These are phyloP conservation scores for Rutstroemia sydowiana DNA, from an alignment of 2,329 filamentous ascomycete genomes.

Conservation along the genomic window DNA sequence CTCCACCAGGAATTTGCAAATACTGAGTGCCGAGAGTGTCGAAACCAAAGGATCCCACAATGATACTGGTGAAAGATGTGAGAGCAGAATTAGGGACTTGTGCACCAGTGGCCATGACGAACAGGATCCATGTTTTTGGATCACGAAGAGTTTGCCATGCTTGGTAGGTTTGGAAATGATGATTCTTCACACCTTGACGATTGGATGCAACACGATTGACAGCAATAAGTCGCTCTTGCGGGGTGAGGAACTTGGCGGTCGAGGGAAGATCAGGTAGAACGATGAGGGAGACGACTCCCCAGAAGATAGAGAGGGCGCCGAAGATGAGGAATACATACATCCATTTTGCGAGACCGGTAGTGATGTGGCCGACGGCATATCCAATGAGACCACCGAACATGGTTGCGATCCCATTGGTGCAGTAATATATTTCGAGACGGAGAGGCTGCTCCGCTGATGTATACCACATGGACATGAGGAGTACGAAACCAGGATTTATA, in stretches of 20 bases:
- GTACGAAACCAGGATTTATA: conserved; percentile 43
- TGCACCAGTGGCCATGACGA: conserved; percentile 42
- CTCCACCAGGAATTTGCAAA: conserved; percentile 53
- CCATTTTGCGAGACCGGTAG: conserved; percentile 41
- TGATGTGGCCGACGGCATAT: conserved; percentile 50
- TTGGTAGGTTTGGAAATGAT: conserved; percentile 40
- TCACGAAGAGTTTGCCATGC: conserved; percentile 42
- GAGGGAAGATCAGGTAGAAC: conserved; percentile 55
- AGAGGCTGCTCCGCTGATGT: conserved; percentile 33
- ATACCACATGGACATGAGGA: conserved; percentile 35
- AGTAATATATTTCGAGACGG: conserved; percentile 34
- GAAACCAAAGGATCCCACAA: conserved; percentile 24
- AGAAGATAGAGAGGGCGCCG: conserved; percentile 43
- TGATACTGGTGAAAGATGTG: conserved; percentile 37
- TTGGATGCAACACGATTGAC: conserved; percentile 45
- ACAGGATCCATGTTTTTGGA: conserved; percentile 53
- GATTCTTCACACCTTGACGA: conserved; percentile 46
- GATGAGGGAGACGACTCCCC: conserved; percentile 50
- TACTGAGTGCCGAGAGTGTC: conserved; percentile 46
- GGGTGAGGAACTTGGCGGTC: conserved; percentile 52
- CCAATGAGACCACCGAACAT: conserved; percentile 43
- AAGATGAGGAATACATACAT: conserved; percentile 55
- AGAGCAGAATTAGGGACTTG: conserved; percentile 50
- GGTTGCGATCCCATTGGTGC: conserved; percentile 33
- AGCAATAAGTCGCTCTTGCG: conserved; percentile 48